Evolutionary conservation across 345 rosid genomes (phyloP).

Genomic region (Melaleuca quinquenervia): DNA sequence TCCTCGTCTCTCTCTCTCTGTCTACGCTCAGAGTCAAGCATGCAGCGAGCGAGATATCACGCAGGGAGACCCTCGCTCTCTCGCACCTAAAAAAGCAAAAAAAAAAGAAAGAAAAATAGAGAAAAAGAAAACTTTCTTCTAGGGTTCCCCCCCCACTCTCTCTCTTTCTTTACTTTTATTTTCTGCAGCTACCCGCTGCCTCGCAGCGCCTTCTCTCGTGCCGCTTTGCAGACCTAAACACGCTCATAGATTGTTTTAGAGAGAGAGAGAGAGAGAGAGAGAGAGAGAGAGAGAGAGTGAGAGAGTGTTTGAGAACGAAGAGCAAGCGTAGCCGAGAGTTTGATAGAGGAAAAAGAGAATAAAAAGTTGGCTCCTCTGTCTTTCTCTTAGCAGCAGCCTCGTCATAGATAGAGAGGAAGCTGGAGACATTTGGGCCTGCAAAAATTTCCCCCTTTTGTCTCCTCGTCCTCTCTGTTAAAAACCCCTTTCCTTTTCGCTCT

Average conservation of each 20-base stretch:
- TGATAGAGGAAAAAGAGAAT: background rate
- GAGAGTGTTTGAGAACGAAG: background rate
- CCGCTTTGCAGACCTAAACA: background rate
- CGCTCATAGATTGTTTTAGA: background rate
- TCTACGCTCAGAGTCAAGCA: slow-evolving; percentile 7
- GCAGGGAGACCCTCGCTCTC: background rate
- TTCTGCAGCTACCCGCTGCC: background rate
- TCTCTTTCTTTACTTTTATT: background rate
- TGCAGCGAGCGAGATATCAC: slow-evolving; percentile 28
- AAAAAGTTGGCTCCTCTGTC: background rate
- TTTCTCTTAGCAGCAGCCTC: background rate
- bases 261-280: background rate
- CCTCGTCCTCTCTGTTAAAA: slow-evolving; percentile 47
- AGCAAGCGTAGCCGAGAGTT: background rate
- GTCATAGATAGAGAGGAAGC: slow-evolving; percentile 32
- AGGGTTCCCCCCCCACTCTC: background rate
- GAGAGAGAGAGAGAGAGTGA: background rate
- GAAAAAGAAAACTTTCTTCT: background rate
- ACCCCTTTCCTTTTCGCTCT: background rate
- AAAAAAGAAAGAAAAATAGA: background rate
- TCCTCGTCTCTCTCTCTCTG: background rate
- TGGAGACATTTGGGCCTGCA: slow-evolving; percentile 46
- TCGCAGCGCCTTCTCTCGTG: background rate
- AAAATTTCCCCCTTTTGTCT: slow-evolving; percentile 29
- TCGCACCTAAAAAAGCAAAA: slow-evolving; percentile 8